phyloP scores from a whole-genome alignment of 345 rosid genomes.

The Sisymbrium altissimum region DNA sequence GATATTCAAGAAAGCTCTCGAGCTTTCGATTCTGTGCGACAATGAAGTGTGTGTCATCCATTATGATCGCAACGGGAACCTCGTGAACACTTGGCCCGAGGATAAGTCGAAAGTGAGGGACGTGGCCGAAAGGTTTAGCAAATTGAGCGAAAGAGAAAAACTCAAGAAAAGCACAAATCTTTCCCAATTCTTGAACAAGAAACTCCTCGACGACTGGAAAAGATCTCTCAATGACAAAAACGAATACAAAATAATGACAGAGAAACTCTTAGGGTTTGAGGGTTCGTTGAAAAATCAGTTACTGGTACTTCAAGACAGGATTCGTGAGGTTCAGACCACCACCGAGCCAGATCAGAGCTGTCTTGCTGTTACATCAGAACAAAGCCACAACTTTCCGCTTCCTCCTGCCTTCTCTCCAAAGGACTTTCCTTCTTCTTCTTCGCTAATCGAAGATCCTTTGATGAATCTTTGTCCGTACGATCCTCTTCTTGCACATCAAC shows the following conservation, averaged over 20 bases:
- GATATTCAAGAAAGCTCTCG: neutral
- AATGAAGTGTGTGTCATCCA: neutral
- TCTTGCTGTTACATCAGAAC: neutral
- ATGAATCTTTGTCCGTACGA: neutral
- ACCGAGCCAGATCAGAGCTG: neutral
- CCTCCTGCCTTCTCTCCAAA: neutral
- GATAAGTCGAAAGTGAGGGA: neutral
- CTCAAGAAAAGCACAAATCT: constrained; percentile 9
- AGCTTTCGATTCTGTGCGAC: neutral
- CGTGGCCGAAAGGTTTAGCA: neutral
- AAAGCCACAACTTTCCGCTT: neutral
- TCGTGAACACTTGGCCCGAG: neutral
- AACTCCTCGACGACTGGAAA: neutral
- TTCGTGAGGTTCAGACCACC: neutral
- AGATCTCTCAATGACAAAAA: neutral
- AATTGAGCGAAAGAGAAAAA: neutral
- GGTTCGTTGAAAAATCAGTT: neutral
- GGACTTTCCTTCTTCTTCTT: neutral
- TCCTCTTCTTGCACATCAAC: neutral
- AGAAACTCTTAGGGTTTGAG: neutral
- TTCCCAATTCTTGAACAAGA: neutral
- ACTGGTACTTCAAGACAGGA: neutral
- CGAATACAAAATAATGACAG: neutral
- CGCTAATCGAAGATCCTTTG: neutral
- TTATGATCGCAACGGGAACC: neutral